Evolutionary conservation across 208 protist species (phyloP).

Genomic region (Zelonia costaricensis): DNA sequence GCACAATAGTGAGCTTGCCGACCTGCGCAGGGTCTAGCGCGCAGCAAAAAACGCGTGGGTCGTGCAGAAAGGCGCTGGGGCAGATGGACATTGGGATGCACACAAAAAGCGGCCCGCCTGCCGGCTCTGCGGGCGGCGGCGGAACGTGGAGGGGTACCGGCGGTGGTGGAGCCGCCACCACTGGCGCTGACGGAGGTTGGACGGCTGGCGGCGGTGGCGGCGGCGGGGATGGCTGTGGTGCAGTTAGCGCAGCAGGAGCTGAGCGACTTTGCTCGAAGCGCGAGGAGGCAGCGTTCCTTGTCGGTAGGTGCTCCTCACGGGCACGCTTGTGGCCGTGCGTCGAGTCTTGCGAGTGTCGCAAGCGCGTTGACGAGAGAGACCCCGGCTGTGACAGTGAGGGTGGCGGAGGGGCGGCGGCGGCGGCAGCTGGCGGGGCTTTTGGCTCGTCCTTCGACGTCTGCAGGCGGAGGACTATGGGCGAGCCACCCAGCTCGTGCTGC

Average conservation of each 20-base stretch:
- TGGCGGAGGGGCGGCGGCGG: background rate
- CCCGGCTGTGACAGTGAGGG: too few relatives aligned
- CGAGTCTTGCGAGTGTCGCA: too few relatives aligned
- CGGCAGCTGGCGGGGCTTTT: background rate
- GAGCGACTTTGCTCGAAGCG: too few relatives aligned
- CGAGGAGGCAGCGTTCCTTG: too few relatives aligned
- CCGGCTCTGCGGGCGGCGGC: background rate
- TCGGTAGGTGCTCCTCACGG: too few relatives aligned
- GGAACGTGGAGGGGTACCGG: background rate
- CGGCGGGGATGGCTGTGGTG: too few relatives aligned
- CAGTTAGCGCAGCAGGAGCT: too few relatives aligned
- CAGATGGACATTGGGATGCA: conserved; percentile 69
- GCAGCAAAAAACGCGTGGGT: conserved; percentile 64
- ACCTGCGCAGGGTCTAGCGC: conserved; percentile 45
- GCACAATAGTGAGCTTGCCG: conserved; percentile 27
- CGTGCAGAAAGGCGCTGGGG: conserved; percentile 48
- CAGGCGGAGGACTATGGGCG: conserved; percentile 1
- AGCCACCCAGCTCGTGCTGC: conserved; percentile 8
- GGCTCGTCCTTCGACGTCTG: background rate
- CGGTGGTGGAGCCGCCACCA: too few relatives aligned
- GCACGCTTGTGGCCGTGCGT: too few relatives aligned
- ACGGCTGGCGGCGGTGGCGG: too few relatives aligned
- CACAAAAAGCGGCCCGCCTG: conserved; percentile 29
- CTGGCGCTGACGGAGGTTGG: too few relatives aligned
- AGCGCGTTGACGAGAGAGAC: too few relatives aligned